phyloP scores from a whole-genome alignment of 23 red algal genomes.

The Chondrus crispus region DNA sequence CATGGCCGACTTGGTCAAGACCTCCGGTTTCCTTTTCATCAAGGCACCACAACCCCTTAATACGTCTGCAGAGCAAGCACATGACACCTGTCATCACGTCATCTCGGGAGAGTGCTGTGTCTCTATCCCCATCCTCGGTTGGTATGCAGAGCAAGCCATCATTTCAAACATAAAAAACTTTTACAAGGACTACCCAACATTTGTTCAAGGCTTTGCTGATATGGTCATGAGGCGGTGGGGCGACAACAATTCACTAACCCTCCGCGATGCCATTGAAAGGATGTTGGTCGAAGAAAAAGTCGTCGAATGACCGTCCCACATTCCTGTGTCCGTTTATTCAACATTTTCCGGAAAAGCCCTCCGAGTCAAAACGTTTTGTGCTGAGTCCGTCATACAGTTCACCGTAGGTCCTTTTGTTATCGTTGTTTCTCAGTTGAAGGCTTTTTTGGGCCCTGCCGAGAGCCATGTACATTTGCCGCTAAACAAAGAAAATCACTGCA shows the following conservation, averaged over 20 bases:
- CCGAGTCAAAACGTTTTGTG: too few relatives aligned
- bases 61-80: too few relatives aligned
- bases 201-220: constrained; percentile 27
- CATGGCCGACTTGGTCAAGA: constrained; percentile 13
- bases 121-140: constrained; percentile 24
- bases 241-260: not conserved
- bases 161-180: constrained; percentile 42
- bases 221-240: not conserved
- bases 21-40: not conserved
- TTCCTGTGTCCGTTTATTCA: too few relatives aligned
- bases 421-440: too few relatives aligned
- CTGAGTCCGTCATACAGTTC: too few relatives aligned
- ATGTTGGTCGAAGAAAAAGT: constrained; percentile 5
- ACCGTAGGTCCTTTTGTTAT: too few relatives aligned
- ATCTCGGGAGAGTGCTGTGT: constrained; percentile 4
- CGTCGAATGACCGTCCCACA: too few relatives aligned
- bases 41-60: not conserved
- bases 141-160: constrained; percentile 35
- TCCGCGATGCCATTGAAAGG: not conserved
- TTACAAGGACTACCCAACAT: constrained; percentile 17
- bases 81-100: constrained; percentile 21
- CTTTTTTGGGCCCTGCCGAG: too few relatives aligned
- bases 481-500: too few relatives aligned
- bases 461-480: too few relatives aligned
- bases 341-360: too few relatives aligned